phyloP scores from a whole-genome alignment of 192 early-diverging fungal species.

The Mortierella claussenii region DNA sequence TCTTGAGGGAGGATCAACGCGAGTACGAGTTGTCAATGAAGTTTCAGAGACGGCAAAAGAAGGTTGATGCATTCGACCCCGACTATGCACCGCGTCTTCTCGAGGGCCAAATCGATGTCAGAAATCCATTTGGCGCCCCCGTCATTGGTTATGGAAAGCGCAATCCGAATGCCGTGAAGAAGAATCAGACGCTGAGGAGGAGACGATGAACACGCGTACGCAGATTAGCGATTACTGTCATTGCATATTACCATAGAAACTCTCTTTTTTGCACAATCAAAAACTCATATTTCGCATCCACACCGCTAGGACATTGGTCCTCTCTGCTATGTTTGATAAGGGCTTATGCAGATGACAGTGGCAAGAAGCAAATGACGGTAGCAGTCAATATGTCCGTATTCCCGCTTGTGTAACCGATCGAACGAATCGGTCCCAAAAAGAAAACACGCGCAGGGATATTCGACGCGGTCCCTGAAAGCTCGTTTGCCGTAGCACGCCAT shows the following conservation, averaged over 20 bases:
- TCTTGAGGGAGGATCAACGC: conserved; percentile 91
- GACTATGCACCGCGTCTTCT: conserved; percentile 69
- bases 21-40: conserved; percentile 78
- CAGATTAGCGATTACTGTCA: too few relatives aligned
- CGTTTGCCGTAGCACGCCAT: conserved; percentile 10
- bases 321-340: too few relatives aligned
- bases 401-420: too few relatives aligned
- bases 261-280: too few relatives aligned
- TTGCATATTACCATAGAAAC: too few relatives aligned
- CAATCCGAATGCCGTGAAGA: conserved; percentile 72
- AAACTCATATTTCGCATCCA: too few relatives aligned
- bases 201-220: conserved; percentile 48
- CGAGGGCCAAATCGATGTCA: conserved; percentile 58
- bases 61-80: conserved; percentile 72
- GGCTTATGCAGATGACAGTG: too few relatives aligned
- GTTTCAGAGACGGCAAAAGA: conserved; percentile 60
- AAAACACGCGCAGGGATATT: neutral
- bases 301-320: too few relatives aligned
- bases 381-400: too few relatives aligned
- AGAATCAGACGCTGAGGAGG: conserved; percentile 50
- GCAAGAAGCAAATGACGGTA: too few relatives aligned
- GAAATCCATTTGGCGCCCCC: conserved; percentile 72
- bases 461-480: neutral
- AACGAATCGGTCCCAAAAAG: neutral
- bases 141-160: conserved; percentile 74